Evolutionary conservation across 257 asterid genomes (phyloP).

Genomic region (Haberlea rhodopensis): DNA sequence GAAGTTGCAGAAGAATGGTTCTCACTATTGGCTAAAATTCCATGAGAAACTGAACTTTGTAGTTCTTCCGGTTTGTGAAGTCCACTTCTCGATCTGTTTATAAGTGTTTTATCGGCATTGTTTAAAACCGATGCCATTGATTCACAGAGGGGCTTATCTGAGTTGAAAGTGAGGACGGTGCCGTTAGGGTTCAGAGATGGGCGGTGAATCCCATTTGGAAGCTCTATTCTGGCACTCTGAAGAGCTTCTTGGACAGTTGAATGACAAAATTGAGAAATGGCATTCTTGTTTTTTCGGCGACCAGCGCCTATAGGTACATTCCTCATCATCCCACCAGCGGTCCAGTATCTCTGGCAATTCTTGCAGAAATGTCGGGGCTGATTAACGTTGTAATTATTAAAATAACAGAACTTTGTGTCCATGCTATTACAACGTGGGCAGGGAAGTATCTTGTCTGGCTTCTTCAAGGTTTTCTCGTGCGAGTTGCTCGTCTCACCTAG

Average conservation of each 20-base stretch:
- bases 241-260: neutral
- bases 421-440: conserved; percentile 86
- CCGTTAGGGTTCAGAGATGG: neutral
- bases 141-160: neutral
- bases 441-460: conserved; percentile 78
- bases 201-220: neutral
- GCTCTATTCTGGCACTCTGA: neutral
- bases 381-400: conserved; percentile 81
- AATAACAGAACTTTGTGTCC: conserved; percentile 84
- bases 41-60: neutral
- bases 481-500: neutral
- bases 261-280: neutral
- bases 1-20: neutral
- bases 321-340: conserved; percentile 85
- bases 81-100: neutral
- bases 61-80: neutral
- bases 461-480: conserved; percentile 25
- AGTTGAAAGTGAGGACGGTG: neutral
- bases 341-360: conserved; percentile 88
- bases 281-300: conserved; percentile 59
- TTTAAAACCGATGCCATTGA: neutral
- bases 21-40: neutral
- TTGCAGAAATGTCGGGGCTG: conserved; percentile 86
- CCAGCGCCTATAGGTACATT: conserved; percentile 90
- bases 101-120: neutral